Base-by-base conservation (phyloP, 2,329 filamentous ascomycete species). In the Falciphora oryzae region DNA sequence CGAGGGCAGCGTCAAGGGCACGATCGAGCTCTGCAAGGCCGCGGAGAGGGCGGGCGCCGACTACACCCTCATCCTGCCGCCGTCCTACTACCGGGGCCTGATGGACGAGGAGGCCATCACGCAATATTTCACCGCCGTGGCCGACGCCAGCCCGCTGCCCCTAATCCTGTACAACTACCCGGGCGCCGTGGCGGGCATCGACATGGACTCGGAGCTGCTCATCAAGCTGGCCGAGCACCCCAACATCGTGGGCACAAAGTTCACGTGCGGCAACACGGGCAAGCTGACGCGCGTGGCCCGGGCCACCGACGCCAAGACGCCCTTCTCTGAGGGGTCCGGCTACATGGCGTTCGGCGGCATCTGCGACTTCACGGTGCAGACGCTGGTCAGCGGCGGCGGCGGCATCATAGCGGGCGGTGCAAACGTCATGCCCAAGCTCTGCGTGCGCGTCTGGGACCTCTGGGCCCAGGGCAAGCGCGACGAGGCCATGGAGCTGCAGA, bases 161-260 rank as follows among this genome's bases (percentile, higher is more conserved):
- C 75, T 96, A 64, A 85, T 96, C 68, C 80, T 96, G 61, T 96
- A 96, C 85, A 96, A 96, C 81, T 96, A 95, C 79, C 92, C 92
- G 0, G 92, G 91, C 63, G 92, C 91, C 62, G 92, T 95, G 7
- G 85, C 91, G 7, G 92, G 92, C 62, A 90, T 96, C 72, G 92
- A 96, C 76, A 89, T 96, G 85, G 91, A 95, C 81, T 93, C 90
- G 65, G 92, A 96, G 74, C 83, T 94, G 66, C 85, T 96, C 71
- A 92, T 95, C 79, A 85, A 84, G 73, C 85, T 96, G 53, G 90
- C 89, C 59, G 79, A 87, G 74, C 92, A 96, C 78, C 86, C 88
- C 69, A 96, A 96, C 78, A 92, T 96, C 72, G 80, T 93, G 67
- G 92, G 92, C 67, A 93, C 91, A 64, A 96, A 96, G 77, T 96